Evolutionary conservation across 192 early-diverging fungal genomes (phyloP).

Genomic region (Rhizoclosmatium sp.): DNA sequence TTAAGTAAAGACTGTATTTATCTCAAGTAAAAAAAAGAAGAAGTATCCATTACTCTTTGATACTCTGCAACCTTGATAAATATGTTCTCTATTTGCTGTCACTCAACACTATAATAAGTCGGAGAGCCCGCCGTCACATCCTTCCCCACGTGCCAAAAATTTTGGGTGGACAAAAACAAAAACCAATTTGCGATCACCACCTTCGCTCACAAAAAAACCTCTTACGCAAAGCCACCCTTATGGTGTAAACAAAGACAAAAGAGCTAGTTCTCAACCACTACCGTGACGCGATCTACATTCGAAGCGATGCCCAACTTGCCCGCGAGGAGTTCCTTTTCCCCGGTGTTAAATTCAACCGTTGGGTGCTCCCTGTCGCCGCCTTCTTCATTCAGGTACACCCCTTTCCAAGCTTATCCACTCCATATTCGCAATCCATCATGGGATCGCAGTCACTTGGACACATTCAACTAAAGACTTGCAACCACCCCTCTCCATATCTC

Average conservation of each 20-base stretch:
- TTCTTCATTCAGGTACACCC: constrained; percentile 71
- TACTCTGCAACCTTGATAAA: too few species aligned
- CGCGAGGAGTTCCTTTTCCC: constrained; percentile 54
- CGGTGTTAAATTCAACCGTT: constrained; percentile 62
- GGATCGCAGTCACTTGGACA: background rate
- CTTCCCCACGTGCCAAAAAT: too few species aligned
- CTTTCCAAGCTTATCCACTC: background rate
- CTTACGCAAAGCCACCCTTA: background rate
- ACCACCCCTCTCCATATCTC: background rate
- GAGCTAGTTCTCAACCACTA: constrained; percentile 30
- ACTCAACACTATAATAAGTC: too few species aligned
- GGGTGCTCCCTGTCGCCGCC: constrained; percentile 74
- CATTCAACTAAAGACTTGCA: background rate
- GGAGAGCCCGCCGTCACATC: too few species aligned
- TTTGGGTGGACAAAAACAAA: too few species aligned
- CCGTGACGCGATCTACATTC: constrained; percentile 61
- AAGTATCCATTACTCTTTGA: too few species aligned
- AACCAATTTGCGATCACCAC: too few species aligned
- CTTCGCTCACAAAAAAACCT: background rate
- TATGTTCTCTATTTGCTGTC: too few species aligned
- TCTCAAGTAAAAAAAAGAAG: too few species aligned
- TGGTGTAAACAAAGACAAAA: background rate
- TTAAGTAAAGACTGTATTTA: background rate
- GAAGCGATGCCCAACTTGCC: constrained; percentile 64
- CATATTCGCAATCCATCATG: background rate